These are phyloP conservation scores for Pichia scutulata DNA, from an alignment of 805 yeast species.

Conservation along the genomic window DNA sequence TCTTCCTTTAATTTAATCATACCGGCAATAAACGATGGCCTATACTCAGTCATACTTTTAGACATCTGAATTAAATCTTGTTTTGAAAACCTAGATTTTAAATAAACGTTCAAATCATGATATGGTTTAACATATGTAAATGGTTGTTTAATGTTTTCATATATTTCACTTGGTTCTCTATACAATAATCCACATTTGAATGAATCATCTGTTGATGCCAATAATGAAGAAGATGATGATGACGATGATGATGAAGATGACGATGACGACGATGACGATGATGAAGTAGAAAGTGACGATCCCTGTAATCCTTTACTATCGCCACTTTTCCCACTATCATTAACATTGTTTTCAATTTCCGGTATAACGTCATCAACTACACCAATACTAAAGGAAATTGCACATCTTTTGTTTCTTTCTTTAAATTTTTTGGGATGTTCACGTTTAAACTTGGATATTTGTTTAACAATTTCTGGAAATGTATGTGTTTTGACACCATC, in stretches of 20 bases:
- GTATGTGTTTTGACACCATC: slow-evolving; percentile 35
- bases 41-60: slow-evolving; percentile 77
- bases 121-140: slow-evolving; percentile 89
- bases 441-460: slow-evolving; percentile 32
- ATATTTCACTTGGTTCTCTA: slow-evolving; percentile 71
- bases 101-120: slow-evolving; percentile 69
- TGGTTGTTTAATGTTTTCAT: slow-evolving; percentile 65
- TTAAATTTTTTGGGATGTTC: slow-evolving; percentile 35
- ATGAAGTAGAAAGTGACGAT: not conserved
- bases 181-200: slow-evolving; percentile 35
- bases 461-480: slow-evolving; percentile 53
- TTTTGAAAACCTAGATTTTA: slow-evolving; percentile 62
- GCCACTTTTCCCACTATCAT: not conserved
- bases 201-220: not conserved
- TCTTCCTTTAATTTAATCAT: slow-evolving; percentile 83
- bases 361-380: slow-evolving; percentile 28
- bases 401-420: slow-evolving; percentile 27
- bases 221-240: not conserved
- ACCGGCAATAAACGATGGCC: slow-evolving; percentile 91
- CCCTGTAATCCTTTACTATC: slow-evolving; percentile 10
- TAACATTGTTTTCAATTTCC: not conserved
- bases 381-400: slow-evolving; percentile 43
- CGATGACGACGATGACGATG: not conserved
- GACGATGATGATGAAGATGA: not conserved
- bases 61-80: slow-evolving; percentile 67